Evolutionary conservation across 257 asterid species (phyloP).

Genomic region (Ajuga chamaepitys): DNA sequence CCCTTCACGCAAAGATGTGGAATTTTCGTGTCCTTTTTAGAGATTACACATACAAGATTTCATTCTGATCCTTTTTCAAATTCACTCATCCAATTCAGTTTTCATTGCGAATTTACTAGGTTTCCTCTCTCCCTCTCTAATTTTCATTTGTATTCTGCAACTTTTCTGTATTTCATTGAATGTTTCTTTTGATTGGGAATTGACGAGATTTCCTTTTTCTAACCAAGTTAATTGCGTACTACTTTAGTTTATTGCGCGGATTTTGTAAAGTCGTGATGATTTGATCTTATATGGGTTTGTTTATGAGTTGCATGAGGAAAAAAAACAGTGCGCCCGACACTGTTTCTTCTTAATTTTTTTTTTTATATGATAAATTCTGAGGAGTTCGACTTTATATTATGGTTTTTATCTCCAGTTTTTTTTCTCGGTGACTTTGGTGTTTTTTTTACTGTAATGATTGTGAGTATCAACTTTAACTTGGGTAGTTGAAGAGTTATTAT

Average conservation of each 20-base stretch:
- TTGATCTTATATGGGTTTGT: not conserved
- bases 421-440: too few relatives aligned
- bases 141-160: not conserved
- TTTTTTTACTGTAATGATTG: not conserved
- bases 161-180: not conserved
- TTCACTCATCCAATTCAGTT: not conserved
- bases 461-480: not conserved
- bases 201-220: not conserved
- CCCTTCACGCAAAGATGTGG: not conserved
- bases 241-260: not conserved
- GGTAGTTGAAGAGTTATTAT: not conserved
- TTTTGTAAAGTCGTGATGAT: not conserved
- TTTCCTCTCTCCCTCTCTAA: not conserved
- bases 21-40: not conserved
- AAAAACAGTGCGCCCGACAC: not conserved
- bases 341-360: not conserved
- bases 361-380: not conserved
- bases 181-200: not conserved
- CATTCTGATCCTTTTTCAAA: slow-evolving; percentile 11
- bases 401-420: too few relatives aligned
- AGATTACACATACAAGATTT: not conserved
- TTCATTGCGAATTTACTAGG: not conserved
- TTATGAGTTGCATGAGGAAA: not conserved
- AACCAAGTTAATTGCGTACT: not conserved
- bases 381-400: too few relatives aligned